Evolutionary conservation across 1,284 basidiomycete genomes (phyloP), one percentile per base, ranked within the genome.

Genomic region (Calocybe gambosa): DNA sequence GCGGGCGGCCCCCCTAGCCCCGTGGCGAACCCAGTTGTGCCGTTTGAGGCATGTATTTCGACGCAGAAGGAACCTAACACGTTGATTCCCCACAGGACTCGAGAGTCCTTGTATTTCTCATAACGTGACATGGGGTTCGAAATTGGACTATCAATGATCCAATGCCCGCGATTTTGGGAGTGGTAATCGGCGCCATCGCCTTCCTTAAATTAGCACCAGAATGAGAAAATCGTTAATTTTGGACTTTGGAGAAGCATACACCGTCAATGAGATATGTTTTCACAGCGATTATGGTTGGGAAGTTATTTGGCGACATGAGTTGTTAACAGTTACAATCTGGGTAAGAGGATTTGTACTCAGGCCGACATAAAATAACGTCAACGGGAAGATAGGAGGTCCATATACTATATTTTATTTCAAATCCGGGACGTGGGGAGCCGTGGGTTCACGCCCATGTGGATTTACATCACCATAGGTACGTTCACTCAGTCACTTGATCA

Each of bases 1-100:
- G 73, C 72, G 1, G 75, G 74, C 1, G 73, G 74, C 1, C 75
- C 74, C 25, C 74, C 75, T 50, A 75, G 72, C 13, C 64, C 65
- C n/a, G 73, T 74, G 1, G 73, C 69, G 46, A 75, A 70, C 15
- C 75, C 61, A n/a, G 53, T 60, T 18, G 57, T 59, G 13, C 75
- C 75, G 53, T 75, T 72, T 8, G 65, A 64, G 0, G 74, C 74
- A 25, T 69, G 67, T 41, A 77, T 52, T 53, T 71, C 70, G 52
- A 71, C 67, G 47, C 74, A 72, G 51, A 77, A 64, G 31, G 70
- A 71, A 5, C 75, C 75, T 15, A 68, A 58, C 18, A 70, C 66
- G 39, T 65, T 65, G 48, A 69, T 62, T 2, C 66, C 66, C 70
- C 71, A 74, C 5, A 65, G 66, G 1, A 67, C 67, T 16, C 74